Evolutionary conservation across 2,329 filamentous ascomycete genomes (phyloP).

Genomic region (Cladobotryum protrusum): DNA sequence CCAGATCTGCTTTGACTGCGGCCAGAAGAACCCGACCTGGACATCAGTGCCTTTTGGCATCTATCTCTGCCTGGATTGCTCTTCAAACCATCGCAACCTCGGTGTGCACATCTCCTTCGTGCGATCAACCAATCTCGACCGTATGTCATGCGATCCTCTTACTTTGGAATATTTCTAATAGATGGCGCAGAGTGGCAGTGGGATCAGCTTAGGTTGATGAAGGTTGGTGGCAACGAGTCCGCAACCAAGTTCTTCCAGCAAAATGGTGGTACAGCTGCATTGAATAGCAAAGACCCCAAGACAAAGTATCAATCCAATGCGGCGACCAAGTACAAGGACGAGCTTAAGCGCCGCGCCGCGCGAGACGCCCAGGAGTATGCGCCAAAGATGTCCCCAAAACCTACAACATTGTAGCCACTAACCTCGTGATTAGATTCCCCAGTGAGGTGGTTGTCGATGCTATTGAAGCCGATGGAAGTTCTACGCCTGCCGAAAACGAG

Average conservation of each 20-base stretch:
- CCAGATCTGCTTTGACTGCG: slow-evolving; percentile 96
- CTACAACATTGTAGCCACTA: slow-evolving; percentile 14
- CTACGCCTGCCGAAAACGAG: slow-evolving; percentile 77
- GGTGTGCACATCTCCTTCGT: slow-evolving; percentile 99
- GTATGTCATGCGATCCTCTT: slow-evolving; percentile 49
- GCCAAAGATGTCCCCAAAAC: background rate
- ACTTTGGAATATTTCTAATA: slow-evolving; percentile 14
- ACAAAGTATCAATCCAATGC: slow-evolving; percentile 92
- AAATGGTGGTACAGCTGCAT: slow-evolving; percentile 86
- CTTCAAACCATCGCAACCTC: slow-evolving; percentile 91
- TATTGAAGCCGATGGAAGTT: slow-evolving; percentile 57
- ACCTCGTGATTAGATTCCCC: slow-evolving; percentile 57
- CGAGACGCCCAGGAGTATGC: slow-evolving; percentile 78
- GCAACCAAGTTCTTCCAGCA: slow-evolving; percentile 98
- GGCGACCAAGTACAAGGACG: slow-evolving; percentile 97
- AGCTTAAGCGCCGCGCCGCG: slow-evolving; percentile 78
- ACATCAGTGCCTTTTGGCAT: slow-evolving; percentile 95
- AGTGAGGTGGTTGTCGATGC: slow-evolving; percentile 80
- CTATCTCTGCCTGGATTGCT: slow-evolving; percentile 97
- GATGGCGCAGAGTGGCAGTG: slow-evolving; percentile 79
- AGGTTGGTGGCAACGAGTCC: slow-evolving; percentile 95
- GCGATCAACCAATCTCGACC: slow-evolving; percentile 94
- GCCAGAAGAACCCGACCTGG: slow-evolving; percentile 97
- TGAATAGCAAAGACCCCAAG: slow-evolving; percentile 94
- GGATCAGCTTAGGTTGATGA: slow-evolving; percentile 96